Conservation (phyloP, 495 filamentous ascomycete genomes). For the Daldinia decipiens region DNA sequence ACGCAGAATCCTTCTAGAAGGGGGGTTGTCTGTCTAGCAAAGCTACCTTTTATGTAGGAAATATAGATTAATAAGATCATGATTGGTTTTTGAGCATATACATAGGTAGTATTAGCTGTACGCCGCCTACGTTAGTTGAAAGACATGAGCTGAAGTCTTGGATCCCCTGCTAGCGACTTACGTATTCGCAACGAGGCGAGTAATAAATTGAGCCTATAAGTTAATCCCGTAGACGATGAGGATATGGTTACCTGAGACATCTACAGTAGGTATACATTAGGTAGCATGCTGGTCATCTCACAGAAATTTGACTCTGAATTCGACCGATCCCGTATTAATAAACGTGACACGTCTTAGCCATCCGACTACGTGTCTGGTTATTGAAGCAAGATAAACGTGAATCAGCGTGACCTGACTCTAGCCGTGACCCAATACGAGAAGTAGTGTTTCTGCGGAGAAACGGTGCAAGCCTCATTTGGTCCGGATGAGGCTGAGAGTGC, state of each 20-base stretch:
- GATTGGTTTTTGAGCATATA: background rate
- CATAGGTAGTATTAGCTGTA: background rate
- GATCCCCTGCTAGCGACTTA: background rate
- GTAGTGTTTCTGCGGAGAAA: slow-evolving; percentile 36
- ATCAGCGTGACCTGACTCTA: slow-evolving; percentile 34
- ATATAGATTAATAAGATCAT: background rate
- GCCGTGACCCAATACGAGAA: slow-evolving; percentile 29
- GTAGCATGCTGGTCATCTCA: slow-evolving; percentile 1
- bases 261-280: too few species aligned
- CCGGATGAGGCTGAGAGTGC: slow-evolving; percentile 43
- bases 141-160: background rate
- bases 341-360: slow-evolving; percentile 20
- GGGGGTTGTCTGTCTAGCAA: slow-evolving; percentile 1
- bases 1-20: slow-evolving; percentile 41
- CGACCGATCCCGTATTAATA: slow-evolving; percentile 8
- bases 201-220: slow-evolving; percentile 7
- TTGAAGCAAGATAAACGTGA: slow-evolving; percentile 15
- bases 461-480: slow-evolving; percentile 38
- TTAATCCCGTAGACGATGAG: slow-evolving; percentile 8
- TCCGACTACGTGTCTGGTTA: slow-evolving; percentile 4
- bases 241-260: slow-evolving; percentile 31
- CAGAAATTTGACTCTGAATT: slow-evolving; percentile 11
- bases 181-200: slow-evolving; percentile 2
- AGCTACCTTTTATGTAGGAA: background rate
- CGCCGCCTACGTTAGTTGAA: background rate